Conservation (phyloP, 805 yeast genomes). For the Debaryomyces hansenii region DNA sequence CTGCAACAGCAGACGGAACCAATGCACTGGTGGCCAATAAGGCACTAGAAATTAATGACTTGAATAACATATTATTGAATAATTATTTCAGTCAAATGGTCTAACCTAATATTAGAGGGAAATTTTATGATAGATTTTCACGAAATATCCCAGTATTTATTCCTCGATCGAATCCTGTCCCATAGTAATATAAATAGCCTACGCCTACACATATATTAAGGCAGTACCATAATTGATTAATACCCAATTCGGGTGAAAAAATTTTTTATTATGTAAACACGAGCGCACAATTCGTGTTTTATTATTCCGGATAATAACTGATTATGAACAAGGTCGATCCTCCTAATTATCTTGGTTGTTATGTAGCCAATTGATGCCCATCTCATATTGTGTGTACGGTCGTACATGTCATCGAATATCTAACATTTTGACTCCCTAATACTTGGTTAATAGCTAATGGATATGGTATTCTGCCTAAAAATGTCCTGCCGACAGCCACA, state of each 20-base stretch:
- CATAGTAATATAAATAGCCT: not conserved
- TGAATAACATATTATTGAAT: conserved; percentile 30
- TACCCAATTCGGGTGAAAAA: conserved; percentile 3
- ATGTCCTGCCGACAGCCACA: too few relatives aligned
- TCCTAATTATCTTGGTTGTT: not conserved
- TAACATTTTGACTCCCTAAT: too few relatives aligned
- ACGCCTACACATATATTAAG: not conserved
- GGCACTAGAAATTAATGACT: conserved; percentile 27
- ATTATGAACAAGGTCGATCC: not conserved
- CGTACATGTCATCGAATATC: too few relatives aligned
- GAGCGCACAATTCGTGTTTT: not conserved
- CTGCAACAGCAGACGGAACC: conserved; percentile 28
- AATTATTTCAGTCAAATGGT: not conserved
- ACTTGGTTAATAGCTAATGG: too few relatives aligned
- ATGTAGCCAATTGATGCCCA: not conserved
- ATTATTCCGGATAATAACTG: not conserved
- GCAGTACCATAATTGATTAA: not conserved
- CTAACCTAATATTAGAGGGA: too few relatives aligned
- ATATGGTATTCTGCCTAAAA: too few relatives aligned
- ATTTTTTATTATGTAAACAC: conserved; percentile 4
- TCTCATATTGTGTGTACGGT: not conserved
- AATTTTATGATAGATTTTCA: too few relatives aligned
- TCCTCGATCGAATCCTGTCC: too few relatives aligned
- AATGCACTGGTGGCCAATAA: conserved; percentile 16
- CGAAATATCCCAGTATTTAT: too few relatives aligned